A percentile compares a stretch with the other conserved stretches of the same genome.
Evolutionary conservation across 257 asterid species (phyloP).

Genomic region (Primulina eburnea): DNA sequence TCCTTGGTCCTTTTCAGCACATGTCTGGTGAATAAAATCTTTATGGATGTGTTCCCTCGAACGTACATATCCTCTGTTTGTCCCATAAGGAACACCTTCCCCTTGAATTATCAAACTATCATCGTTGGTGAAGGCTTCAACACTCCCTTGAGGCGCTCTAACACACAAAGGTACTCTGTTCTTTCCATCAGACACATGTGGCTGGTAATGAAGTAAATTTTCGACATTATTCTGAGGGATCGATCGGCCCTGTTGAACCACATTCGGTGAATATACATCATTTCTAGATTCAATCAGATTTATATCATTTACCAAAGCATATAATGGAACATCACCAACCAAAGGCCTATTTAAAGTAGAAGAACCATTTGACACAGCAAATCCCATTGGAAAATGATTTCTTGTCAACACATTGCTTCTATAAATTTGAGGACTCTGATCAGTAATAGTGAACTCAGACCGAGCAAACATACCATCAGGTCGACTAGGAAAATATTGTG

Average conservation of each 20-base stretch:
- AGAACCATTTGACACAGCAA: slow-evolving; percentile 30
- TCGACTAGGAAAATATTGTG: slow-evolving; percentile 27
- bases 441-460: slow-evolving; percentile 31
- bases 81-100: slow-evolving; percentile 33
- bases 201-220: slow-evolving; percentile 30
- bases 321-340: slow-evolving; percentile 27
- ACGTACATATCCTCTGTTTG: slow-evolving; percentile 34
- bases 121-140: slow-evolving; percentile 38
- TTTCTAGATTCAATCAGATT: slow-evolving; percentile 31
- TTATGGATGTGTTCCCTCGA: slow-evolving; percentile 26
- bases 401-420: slow-evolving; percentile 28
- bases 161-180: slow-evolving; percentile 30
- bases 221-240: slow-evolving; percentile 31
- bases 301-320: slow-evolving; percentile 36
- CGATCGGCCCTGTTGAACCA: slow-evolving; percentile 30
- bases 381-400: slow-evolving; percentile 35
- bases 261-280: slow-evolving; percentile 28
- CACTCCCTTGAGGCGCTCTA: slow-evolving; percentile 37
- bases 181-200: slow-evolving; percentile 31
- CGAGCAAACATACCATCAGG: slow-evolving; percentile 31
- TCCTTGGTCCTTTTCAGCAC: slow-evolving; percentile 35
- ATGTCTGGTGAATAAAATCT: slow-evolving; percentile 30
- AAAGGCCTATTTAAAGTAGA: slow-evolving; percentile 31
- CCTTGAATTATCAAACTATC: slow-evolving; percentile 56
- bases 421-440: slow-evolving; percentile 31